Evolutionary conservation across 805 yeast species (phyloP).

Genomic region (Teunomyces kruisii): DNA sequence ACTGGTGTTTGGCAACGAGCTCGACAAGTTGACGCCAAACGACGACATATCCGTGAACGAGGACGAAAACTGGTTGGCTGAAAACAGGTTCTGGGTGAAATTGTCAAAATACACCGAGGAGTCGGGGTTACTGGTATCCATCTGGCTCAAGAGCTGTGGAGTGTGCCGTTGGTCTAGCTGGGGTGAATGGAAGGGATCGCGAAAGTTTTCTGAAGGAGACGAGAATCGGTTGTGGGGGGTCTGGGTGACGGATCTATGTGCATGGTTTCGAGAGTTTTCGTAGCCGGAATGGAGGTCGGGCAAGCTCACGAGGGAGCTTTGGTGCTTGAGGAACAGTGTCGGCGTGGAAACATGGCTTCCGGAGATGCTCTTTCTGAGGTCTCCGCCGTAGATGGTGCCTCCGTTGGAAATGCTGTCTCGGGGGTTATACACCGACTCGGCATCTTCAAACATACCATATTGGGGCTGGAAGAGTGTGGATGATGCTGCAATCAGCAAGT

Average conservation of each 20-base stretch:
- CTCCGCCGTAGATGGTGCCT: not conserved
- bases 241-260: not conserved
- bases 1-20: slow-evolving; percentile 12
- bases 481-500: not conserved
- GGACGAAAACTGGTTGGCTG: not conserved
- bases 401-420: not conserved
- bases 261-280: not conserved
- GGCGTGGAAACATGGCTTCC: slow-evolving; percentile 18
- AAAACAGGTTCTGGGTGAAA: not conserved
- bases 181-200: not conserved
- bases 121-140: slow-evolving; percentile 1
- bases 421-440: not conserved
- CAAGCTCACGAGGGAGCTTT: slow-evolving; percentile 29
- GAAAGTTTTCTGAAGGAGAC: not conserved
- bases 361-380: not conserved
- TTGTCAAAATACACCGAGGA: not conserved
- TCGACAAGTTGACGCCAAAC: slow-evolving; percentile 2
- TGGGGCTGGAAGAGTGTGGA: not conserved
- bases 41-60: not conserved
- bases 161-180: not conserved
- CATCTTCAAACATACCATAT: not conserved
- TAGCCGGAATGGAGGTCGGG: slow-evolving; percentile 18
- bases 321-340: slow-evolving; percentile 21
- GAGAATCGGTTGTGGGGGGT: not conserved
- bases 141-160: not conserved